Evolutionary conservation across 2,329 filamentous ascomycete species (phyloP).

Genomic region (Bipolaris victoriae): DNA sequence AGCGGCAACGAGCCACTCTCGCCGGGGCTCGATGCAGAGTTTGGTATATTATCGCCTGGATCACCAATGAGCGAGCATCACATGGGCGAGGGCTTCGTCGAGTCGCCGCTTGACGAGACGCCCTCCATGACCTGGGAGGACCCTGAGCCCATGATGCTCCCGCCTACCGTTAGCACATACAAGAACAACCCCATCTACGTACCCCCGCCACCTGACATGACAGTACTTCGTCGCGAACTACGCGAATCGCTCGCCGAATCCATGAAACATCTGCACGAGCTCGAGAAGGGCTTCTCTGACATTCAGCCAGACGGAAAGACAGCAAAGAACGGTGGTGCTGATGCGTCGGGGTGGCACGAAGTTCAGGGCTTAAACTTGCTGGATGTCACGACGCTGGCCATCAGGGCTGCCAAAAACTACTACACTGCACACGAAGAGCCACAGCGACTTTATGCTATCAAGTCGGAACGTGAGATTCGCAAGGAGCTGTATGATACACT

Average conservation of each 20-base stretch:
- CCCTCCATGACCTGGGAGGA: constrained; percentile 61
- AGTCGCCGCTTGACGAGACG: constrained; percentile 62
- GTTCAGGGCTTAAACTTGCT: constrained; percentile 90
- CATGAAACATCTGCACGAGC: constrained; percentile 69
- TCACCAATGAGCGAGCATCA: constrained; percentile 36
- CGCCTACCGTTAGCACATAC: constrained; percentile 97
- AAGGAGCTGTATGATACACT: constrained; percentile 84
- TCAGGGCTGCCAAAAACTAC: constrained; percentile 92
- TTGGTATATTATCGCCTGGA: constrained; percentile 33
- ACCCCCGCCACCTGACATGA: constrained; percentile 81
- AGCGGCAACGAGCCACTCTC: constrained; percentile 40
- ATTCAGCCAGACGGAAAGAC: constrained; percentile 12
- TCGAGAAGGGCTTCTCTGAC: constrained; percentile 48
- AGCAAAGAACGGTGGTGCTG: constrained; percentile 24
- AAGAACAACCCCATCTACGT: constrained; percentile 81
- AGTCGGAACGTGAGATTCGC: constrained; percentile 83
- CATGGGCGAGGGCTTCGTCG: constrained; percentile 51
- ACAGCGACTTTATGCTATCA: constrained; percentile 83
- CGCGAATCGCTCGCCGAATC: constrained; percentile 73
- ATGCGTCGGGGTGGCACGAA: constrained; percentile 75
- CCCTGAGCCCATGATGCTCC: constrained; percentile 78
- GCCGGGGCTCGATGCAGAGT: constrained; percentile 38
- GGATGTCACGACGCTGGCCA: constrained; percentile 92
- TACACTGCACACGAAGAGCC: constrained; percentile 92
- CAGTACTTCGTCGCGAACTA: constrained; percentile 75